Base-by-base conservation (phyloP, 371 early-diverging fungal genomes). In the Syncephalastrum sp. region DNA sequence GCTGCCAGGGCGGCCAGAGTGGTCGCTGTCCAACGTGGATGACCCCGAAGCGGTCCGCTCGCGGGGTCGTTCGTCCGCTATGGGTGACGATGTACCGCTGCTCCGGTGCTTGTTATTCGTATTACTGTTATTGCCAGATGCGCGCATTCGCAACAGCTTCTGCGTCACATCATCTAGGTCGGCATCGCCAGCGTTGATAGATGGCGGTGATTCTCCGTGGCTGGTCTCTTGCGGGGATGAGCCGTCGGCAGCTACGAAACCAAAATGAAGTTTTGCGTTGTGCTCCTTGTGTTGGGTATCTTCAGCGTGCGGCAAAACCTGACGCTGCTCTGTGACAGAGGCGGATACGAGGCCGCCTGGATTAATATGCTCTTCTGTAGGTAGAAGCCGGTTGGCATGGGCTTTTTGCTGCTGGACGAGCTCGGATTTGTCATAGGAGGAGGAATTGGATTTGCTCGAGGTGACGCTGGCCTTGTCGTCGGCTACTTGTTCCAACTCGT, bases 1-100 rank as follows among this genome's bases (percentile, higher is more conserved):
- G 10, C 70, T 65, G 15, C 72, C 56, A 24, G 64, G 79, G 43
- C 74, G 74, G 6, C 83, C 86, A 3, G 29, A 29, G 3, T 29
- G 29, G 29, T 29, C 29, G 7, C 29, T 29, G 29, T 7, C 29
- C 29, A 29, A 4, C 29, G 29, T 29, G 29, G 29, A 29, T 29
- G 29, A 29, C 7, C 29, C 29, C 3, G 29, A 29, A 3, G 29
- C 29, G 4, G 29, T 29, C 6, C 29, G 29, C 29, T 29, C 29
- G 29, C 29, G 29, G 0, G 29, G 29, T 6, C 29, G 29, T 29
- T 29, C 29, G 29, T 29, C 29, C 3, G 21, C 12, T 21, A 21
- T 2, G 2, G 21, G 21, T 21, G 21, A 21, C 33, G 25, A 17
- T 44, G 48, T 48, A 42, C 27, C 10, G 53, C 13, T 13, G 43